Percentiles rank a stretch among this genome's conserved stretches.
These are phyloP conservation scores for Bryoerythrophyllum caledonicum DNA, from an alignment of 225 moss, liverwort and hornwort genomes.

Conservation along the genomic window DNA sequence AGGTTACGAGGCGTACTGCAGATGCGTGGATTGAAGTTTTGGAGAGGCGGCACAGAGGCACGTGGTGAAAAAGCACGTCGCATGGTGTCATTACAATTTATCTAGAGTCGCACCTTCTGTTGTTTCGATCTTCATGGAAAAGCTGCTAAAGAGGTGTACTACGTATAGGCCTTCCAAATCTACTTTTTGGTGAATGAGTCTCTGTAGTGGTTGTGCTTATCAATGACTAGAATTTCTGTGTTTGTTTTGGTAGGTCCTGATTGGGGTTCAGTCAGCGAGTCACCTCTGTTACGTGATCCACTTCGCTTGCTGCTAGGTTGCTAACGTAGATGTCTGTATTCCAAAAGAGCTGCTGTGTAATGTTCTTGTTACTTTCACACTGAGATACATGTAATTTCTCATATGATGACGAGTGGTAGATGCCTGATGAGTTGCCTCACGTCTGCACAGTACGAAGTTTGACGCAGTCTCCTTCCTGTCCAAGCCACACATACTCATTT, in stretches of 20 bases:
- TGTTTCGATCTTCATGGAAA: constrained; percentile 20
- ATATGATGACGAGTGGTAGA: too few species aligned
- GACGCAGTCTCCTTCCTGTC: not conserved
- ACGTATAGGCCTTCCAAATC: constrained; percentile 3
- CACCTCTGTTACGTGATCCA: not conserved
- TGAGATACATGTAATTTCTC: not conserved
- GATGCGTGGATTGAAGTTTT: constrained; percentile 16
- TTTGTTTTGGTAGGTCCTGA: too few species aligned
- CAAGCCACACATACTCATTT: not conserved
- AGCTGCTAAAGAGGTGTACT: constrained; percentile 13
- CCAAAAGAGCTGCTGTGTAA: not conserved
- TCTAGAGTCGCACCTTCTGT: constrained; percentile 27
- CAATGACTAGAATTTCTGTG: not conserved
- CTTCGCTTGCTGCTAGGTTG: not conserved
- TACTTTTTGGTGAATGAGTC: not conserved
- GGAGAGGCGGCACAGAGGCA: constrained; percentile 8
- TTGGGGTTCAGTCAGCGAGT: not conserved
- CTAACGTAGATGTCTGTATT: not conserved
- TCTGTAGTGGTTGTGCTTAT: not conserved
- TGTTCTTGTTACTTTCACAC: too few species aligned
- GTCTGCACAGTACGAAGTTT: too few species aligned
- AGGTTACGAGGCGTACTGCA: constrained; percentile 3
- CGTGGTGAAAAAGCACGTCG: not conserved
- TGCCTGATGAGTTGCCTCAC: too few species aligned
- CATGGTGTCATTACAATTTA: constrained; percentile 28